Conservation (phyloP, 257 asterid genomes). For the Solanum chmielewskii region DNA sequence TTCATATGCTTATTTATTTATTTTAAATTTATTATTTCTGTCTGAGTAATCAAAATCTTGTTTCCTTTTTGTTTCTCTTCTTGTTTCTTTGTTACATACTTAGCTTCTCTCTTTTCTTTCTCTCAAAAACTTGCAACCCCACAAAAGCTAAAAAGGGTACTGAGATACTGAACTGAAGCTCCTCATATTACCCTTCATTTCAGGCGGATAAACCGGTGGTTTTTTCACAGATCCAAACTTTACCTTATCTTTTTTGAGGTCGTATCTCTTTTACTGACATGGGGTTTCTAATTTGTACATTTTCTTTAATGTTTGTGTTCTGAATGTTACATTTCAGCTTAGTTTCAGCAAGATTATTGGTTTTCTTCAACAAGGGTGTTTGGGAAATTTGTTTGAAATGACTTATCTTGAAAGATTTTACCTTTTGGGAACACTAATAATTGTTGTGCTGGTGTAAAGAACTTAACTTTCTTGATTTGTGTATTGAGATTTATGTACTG, state of each 20-base stretch:
- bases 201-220: constrained; percentile 7
- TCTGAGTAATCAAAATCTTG: not conserved
- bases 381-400: not conserved
- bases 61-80: not conserved
- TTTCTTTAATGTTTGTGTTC: not conserved
- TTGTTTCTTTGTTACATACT: not conserved
- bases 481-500: not conserved
- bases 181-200: constrained; percentile 1
- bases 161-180: not conserved
- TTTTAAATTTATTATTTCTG: not conserved
- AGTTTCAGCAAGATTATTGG: not conserved
- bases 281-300: not conserved
- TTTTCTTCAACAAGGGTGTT: not conserved
- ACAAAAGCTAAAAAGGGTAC: not conserved
- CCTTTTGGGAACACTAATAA: not conserved
- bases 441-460: not conserved
- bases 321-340: not conserved
- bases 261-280: not conserved
- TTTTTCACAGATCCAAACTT: constrained; percentile 5
- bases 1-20: not conserved
- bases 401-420: not conserved
- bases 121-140: not conserved
- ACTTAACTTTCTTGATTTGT: not conserved
- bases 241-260: not conserved
- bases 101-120: not conserved